These are phyloP conservation scores for Fragaria ananassa DNA, from an alignment of 306 rosid species.

Conservation along the genomic window DNA sequence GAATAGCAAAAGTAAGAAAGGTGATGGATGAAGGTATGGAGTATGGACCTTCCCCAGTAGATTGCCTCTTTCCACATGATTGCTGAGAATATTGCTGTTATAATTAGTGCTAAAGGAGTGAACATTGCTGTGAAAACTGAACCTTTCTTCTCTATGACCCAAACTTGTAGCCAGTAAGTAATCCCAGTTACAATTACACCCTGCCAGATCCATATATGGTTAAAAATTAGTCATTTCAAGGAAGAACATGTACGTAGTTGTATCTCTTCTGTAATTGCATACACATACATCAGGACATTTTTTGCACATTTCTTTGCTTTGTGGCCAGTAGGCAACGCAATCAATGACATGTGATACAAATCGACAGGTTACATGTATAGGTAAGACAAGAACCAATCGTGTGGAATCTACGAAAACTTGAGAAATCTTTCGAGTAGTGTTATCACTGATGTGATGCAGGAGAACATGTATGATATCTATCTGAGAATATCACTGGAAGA, in stretches of 20 bases:
- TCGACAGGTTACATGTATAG: background rate
- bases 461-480: background rate
- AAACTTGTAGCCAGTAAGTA: conserved; percentile 87
- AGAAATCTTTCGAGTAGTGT: background rate
- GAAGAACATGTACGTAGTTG: background rate
- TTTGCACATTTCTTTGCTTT: background rate
- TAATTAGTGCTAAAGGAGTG: conserved; percentile 73
- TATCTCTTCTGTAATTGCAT: background rate
- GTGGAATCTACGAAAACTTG: background rate
- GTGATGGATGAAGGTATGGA: background rate
- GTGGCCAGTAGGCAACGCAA: background rate
- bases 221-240: background rate
- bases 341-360: background rate
- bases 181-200: conserved; percentile 76
- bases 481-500: background rate
- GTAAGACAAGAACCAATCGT: background rate
- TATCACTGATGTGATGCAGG: background rate
- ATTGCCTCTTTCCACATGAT: conserved; percentile 72
- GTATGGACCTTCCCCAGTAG: conserved; percentile 68
- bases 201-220: conserved; percentile 36
- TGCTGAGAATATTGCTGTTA: conserved; percentile 72
- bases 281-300: background rate
- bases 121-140: conserved; percentile 85
- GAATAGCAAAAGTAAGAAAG: background rate
- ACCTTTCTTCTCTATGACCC: conserved; percentile 76